Evolutionary conservation across 2,329 filamentous ascomycete species (phyloP), one percentile per base, ranked within the genome.

Genomic region (Penicillium sp.): DNA sequence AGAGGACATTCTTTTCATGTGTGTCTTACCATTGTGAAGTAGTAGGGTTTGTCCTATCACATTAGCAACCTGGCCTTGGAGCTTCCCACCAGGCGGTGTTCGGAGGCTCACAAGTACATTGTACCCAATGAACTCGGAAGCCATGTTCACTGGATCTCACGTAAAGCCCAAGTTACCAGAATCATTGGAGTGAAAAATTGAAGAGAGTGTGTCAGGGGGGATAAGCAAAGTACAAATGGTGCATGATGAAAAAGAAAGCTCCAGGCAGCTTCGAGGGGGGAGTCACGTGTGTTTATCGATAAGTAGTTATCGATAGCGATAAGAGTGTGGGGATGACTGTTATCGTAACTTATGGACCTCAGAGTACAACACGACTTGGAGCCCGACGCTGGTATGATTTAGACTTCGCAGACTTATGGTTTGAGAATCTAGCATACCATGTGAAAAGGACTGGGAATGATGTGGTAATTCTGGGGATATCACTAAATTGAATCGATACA

Each of bases 51-150:
- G 79, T 24, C 86, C 83, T 53, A 85, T 78, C 46, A 92, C 83
- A 59, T 83, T 78, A 52, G 82, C 80, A 31, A 95, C 86, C 20
- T 81, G 81, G 44, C 89, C 89, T 53, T 83, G 82, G 43, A 92
- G 73, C 60, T 81, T 76, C 37, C 80, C 81, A 52, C 81, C 81
- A 2, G 80, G 78, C 45, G 86, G 85, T 50, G 82, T 76, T 61
- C 79, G 81, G 56, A 93, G 78, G 31, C 84, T 86, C 62, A 93
- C 84, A 52, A 83, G 74, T 72, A 93, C 88, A 52, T 85, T 83
- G 68, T 88, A 80, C 54, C 88, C 88, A 63, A 89, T 82, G 67
- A 92, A 89, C 64, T 83, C 78, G 52, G 78, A 77, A 42, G 84
- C 82, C 84, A 87, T 87, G 59, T 51, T 72, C 55, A 54, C 46